Conservation (phyloP, 208 protist species). For the Leishmania amazonensis region DNA sequence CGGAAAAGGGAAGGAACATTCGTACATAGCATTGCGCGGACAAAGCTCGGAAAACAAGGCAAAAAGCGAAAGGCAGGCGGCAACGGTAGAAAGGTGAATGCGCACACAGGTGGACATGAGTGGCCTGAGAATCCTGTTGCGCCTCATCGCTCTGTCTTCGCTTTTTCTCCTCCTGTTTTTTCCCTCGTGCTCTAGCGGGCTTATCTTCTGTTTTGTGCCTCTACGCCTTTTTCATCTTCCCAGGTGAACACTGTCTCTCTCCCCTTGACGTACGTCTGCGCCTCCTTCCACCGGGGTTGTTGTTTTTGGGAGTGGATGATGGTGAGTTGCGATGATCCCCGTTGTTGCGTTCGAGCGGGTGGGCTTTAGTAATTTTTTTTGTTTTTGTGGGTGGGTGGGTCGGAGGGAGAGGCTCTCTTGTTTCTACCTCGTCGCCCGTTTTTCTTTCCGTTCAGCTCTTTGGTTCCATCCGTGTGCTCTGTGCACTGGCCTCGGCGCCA, state of each 20-base stretch:
- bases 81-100: too few species aligned
- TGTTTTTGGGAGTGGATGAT: not conserved
- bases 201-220: not conserved
- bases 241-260: not conserved
- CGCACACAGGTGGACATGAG: not conserved
- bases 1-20: not conserved
- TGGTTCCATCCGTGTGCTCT: not conserved
- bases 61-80: not conserved
- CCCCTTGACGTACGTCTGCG: not conserved
- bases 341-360: not conserved
- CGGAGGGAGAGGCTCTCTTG: not conserved
- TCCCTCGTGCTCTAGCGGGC: not conserved
- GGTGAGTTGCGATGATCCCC: not conserved
- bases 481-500: not conserved
- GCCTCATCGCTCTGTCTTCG: not conserved
- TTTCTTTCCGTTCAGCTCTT: not conserved
- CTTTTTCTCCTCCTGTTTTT: not conserved
- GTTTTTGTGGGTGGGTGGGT: not conserved
- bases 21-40: not conserved
- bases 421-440: not conserved
- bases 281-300: not conserved
- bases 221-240: too few species aligned
- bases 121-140: not conserved
- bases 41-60: not conserved
- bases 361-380: not conserved